Conservation (phyloP, 768 basidiomycete species). For the Leccinum truebloodii region DNA sequence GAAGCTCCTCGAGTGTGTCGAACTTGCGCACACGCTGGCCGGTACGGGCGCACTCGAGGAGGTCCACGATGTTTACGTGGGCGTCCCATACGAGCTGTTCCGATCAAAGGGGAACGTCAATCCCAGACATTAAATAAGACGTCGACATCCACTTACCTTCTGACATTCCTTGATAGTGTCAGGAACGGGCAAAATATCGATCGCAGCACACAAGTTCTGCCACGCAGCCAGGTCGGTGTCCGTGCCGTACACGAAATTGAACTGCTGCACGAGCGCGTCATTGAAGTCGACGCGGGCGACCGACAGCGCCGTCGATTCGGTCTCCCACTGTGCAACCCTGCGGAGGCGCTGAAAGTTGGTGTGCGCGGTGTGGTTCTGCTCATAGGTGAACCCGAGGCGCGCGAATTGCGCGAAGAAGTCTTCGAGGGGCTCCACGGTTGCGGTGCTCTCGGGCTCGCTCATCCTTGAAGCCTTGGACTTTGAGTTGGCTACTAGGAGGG, state of each 20-base stretch:
- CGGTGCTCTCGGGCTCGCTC: background rate
- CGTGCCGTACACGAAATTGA: conserved; percentile 27
- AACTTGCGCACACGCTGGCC: conserved; percentile 27
- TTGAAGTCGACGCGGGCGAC: conserved; percentile 9
- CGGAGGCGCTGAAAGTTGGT: conserved; percentile 23
- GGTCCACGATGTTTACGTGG: conserved; percentile 38
- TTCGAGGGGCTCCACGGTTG: conserved; percentile 22
- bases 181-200: conserved; percentile 26
- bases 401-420: conserved; percentile 27
- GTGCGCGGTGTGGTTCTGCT: conserved; percentile 12
- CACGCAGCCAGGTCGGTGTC: conserved; percentile 20
- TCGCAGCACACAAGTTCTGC: conserved; percentile 26
- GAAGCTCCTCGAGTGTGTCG: conserved; percentile 24
- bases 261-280: conserved; percentile 26
- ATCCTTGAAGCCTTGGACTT: background rate
- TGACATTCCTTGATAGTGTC: conserved; percentile 17
- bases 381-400: conserved; percentile 18
- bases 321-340: conserved; percentile 1
- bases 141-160: conserved; percentile 10
- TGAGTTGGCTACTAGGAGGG: background rate
- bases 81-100: conserved; percentile 26
- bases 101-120: background rate
- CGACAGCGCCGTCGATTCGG: background rate
- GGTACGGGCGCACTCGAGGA: conserved; percentile 23
- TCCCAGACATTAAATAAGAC: background rate